Evolutionary conservation across 768 basidiomycete species (phyloP).

Genomic region (Kwoniella botswanensis): DNA sequence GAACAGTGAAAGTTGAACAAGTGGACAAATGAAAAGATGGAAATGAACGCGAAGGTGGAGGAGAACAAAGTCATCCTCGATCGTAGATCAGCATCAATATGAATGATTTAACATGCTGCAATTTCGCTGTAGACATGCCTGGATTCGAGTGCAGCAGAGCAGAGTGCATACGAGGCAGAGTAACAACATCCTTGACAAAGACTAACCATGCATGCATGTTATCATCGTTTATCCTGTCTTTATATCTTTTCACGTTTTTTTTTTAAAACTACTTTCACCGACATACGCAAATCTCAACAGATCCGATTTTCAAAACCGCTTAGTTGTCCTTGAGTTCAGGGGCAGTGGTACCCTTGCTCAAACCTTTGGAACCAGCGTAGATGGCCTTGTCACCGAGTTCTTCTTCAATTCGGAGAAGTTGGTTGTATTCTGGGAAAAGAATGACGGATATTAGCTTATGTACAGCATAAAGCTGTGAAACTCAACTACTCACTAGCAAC

Average conservation of each 20-base stretch:
- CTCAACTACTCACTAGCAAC: conserved; percentile 60
- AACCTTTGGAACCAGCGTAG: conserved; percentile 78
- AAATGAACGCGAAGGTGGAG: conserved; percentile 8
- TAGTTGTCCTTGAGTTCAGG: conserved; percentile 62
- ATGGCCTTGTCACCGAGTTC: conserved; percentile 73
- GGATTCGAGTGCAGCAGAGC: not conserved
- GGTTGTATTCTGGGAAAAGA: conserved; percentile 51
- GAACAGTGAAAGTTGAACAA: not conserved
- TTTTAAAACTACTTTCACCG: not conserved
- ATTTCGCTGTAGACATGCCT: not conserved
- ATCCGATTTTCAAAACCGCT: not conserved
- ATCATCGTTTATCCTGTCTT: not conserved
- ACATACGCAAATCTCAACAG: not conserved
- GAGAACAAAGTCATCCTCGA: not conserved
- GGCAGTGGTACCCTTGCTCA: conserved; percentile 74
- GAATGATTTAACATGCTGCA: not conserved
- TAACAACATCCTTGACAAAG: too few species aligned
- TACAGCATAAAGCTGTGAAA: not conserved
- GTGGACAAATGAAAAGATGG: not conserved
- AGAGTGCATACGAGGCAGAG: not conserved
- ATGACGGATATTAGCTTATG: conserved; percentile 17
- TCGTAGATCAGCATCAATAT: too few species aligned
- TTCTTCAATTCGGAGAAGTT: conserved; percentile 62
- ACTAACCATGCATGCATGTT: conserved; percentile 13
- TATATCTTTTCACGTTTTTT: conserved; percentile 1